Percentiles rank a stretch among this genome's conserved stretches.
phyloP scores from a whole-genome alignment of 192 early-diverging fungal genomes.

The Podochytrium sp. region DNA sequence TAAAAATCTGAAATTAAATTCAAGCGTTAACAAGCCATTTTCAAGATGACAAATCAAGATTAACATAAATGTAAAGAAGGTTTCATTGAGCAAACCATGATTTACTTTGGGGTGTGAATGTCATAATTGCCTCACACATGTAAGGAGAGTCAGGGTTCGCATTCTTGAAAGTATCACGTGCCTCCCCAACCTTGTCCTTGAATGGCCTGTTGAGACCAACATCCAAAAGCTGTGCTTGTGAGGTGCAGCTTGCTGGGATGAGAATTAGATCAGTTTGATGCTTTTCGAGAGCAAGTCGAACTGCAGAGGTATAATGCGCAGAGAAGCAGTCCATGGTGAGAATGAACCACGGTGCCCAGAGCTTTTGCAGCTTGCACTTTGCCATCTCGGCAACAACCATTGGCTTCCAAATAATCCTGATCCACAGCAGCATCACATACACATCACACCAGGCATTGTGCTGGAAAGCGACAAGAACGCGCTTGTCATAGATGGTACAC shows the following conservation, averaged over 20 bases:
- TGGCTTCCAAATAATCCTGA: neutral
- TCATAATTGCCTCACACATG: neutral
- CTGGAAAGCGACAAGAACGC: neutral
- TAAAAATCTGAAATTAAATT: too few relatives aligned
- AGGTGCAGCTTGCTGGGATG: neutral
- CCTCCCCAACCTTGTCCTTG: neutral
- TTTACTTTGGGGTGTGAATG: too few relatives aligned
- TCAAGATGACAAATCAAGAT: too few relatives aligned
- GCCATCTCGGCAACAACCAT: neutral
- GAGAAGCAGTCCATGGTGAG: neutral
- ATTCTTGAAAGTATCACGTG: neutral
- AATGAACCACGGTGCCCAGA: neutral
- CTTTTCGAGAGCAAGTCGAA: neutral
- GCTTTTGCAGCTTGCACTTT: neutral
- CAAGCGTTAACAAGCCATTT: too few relatives aligned
- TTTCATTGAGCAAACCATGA: too few relatives aligned
- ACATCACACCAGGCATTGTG: neutral
- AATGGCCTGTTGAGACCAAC: neutral
- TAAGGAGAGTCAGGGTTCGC: neutral
- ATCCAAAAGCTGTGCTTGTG: neutral
- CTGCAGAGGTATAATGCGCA: neutral
- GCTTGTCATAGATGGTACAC: neutral
- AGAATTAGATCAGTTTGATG: neutral
- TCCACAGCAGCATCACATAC: neutral
- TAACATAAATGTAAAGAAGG: too few relatives aligned